phyloP scores from a whole-genome alignment of 148 eudicot species.

The Silene uniflora region DNA sequence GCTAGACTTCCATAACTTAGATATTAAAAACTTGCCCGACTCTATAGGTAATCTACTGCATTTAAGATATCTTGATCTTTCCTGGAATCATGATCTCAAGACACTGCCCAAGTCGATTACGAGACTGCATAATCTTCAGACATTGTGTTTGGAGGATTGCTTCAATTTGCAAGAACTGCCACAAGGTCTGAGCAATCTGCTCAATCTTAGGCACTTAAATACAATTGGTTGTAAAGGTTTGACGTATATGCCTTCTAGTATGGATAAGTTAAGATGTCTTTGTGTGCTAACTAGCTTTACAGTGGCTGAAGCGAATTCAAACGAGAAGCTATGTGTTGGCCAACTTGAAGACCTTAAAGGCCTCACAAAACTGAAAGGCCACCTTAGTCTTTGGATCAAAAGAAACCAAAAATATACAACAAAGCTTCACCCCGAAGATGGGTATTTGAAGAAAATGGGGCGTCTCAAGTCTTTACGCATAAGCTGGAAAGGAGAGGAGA shows the following conservation, averaged over 20 bases:
- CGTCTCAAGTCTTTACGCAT: conserved; percentile 3
- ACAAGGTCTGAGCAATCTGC: not conserved
- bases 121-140: conserved; percentile 4
- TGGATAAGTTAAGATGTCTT: not conserved
- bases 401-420: not conserved
- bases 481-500: conserved; percentile 4
- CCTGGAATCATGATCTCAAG: conserved; percentile 8
- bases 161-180: conserved; percentile 9
- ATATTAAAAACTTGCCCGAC: conserved; percentile 5
- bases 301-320: not conserved
- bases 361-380: conserved; percentile 8
- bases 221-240: not conserved
- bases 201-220: not conserved
- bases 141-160: conserved; percentile 6
- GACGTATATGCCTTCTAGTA: not conserved
- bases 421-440: not conserved
- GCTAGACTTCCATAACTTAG: not conserved
- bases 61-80: conserved; percentile 5
- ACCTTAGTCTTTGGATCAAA: conserved; percentile 2
- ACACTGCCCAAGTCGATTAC: conserved; percentile 1
- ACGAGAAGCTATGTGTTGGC: not conserved
- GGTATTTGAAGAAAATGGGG: not conserved
- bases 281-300: not conserved
- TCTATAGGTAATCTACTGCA: conserved; percentile 3
- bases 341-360: conserved; percentile 8